Evolutionary conservation across 441 rosid genomes (phyloP), one percentile per base, ranked within the genome.

Genomic region (Croton setiger): DNA sequence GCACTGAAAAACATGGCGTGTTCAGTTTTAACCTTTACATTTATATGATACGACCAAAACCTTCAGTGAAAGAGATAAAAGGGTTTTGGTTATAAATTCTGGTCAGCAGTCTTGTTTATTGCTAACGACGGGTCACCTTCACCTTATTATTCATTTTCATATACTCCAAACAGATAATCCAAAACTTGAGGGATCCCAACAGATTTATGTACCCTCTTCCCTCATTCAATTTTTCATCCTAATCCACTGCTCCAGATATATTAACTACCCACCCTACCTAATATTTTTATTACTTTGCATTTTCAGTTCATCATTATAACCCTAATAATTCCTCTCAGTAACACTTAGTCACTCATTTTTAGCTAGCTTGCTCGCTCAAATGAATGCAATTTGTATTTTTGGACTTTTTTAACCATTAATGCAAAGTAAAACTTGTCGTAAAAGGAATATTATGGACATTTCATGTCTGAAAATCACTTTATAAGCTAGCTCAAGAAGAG

Each of bases 1-100:
- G 96, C 96, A 84, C 96, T 90, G 96, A 90, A 90, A 90, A 79
- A 64, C 89, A 90, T 86, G 93, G 83, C 35, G 61, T 73, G 31
- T 27, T 27, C 31, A 27, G 31, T 27, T 27, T 72, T 74, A 33
- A 44, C 52, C 36, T 69, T 75, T 73, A 75, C 67, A 76, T 74
- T 75, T 52, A 78, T 70, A 48, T 70, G 73, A 61, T 53, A 69
- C 36, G 74, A 64, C 69, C 75, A 60, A 2, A 37, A 48, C 27
- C 2, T 20, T 41, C 57, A 52, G n/a, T n/a, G n/a, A n/a, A n/a
- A n/a, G 47, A 45, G 52, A 68, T 62, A 55, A 68, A 44, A 55
- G 13, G 61, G 66, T 68, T 60, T 69, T 43, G 67, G 78, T 74
- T 72, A 71, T 73, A 74, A 72, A 78, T 68, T 21, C 49, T 45